A percentile compares a stretch with the other conserved stretches of the same genome.
These are phyloP conservation scores for Polysphondylium violaceum DNA, from an alignment of 78 protist species.

Conservation along the genomic window DNA sequence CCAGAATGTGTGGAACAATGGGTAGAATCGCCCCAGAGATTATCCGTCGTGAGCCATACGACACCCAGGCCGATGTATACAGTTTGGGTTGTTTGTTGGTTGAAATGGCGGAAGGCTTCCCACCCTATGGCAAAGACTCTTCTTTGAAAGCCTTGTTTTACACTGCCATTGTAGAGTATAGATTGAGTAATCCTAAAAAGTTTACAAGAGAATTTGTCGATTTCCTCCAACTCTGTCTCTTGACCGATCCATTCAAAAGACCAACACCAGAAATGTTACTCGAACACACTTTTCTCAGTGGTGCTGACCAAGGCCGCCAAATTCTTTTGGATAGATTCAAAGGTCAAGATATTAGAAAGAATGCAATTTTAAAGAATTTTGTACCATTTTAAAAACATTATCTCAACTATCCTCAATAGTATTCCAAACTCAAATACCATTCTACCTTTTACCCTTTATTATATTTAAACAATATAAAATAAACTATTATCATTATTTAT, in stretches of 20 bases:
- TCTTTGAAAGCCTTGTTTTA: slow-evolving; percentile 61
- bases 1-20: slow-evolving; percentile 78
- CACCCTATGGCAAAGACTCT: slow-evolving; percentile 69
- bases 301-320: slow-evolving; percentile 44
- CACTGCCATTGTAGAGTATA: slow-evolving; percentile 48
- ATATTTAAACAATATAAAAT: too few species aligned
- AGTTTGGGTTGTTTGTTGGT: slow-evolving; percentile 75
- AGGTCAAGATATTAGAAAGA: slow-evolving; percentile 49
- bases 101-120: slow-evolving; percentile 56
- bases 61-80: slow-evolving; percentile 62
- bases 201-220: slow-evolving; percentile 53
- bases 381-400: slow-evolving; percentile 68
- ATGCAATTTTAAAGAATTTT: slow-evolving; percentile 55
- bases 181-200: slow-evolving; percentile 9
- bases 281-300: slow-evolving; percentile 24
- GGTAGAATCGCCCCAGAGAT: slow-evolving; percentile 79
- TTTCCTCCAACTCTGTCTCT: slow-evolving; percentile 51
- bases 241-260: slow-evolving; percentile 55
- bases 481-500: too few species aligned
- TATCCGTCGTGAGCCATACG: slow-evolving; percentile 52
- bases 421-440: too few species aligned
- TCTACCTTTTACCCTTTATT: too few species aligned
- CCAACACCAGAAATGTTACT: slow-evolving; percentile 74
- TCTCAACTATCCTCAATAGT: too few species aligned
- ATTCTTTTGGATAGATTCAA: slow-evolving; percentile 38